Evolutionary conservation across 768 basidiomycete species (phyloP).

Genomic region (Asterophora parasitica): DNA sequence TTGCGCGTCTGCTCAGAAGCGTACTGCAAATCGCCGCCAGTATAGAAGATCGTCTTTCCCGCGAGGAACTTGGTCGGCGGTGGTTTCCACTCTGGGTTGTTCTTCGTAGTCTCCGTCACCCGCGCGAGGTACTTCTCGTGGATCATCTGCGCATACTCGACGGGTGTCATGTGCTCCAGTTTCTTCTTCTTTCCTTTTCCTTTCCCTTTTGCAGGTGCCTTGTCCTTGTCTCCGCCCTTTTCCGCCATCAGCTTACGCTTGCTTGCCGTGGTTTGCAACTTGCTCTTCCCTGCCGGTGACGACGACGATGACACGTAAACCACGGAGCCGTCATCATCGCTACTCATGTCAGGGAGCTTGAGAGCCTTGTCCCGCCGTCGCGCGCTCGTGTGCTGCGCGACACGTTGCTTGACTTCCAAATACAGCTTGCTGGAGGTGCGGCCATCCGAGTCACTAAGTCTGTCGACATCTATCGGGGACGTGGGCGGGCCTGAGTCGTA

Average conservation of each 20-base stretch:
- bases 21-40: conserved; percentile 51
- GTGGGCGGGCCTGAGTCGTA: conserved; percentile 18
- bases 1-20: conserved; percentile 48
- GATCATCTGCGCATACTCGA: conserved; percentile 50
- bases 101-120: conserved; percentile 13
- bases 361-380: conserved; percentile 27
- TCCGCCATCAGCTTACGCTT: neutral
- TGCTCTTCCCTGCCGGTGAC: conserved; percentile 11
- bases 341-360: conserved; percentile 14
- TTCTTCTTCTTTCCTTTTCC: conserved; percentile 35
- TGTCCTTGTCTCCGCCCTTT: conserved; percentile 12
- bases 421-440: conserved; percentile 24
- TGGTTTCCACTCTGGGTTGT: conserved; percentile 14
- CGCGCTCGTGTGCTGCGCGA: conserved; percentile 26
- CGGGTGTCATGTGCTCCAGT: conserved; percentile 38
- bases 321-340: conserved; percentile 23
- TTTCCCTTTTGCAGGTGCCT: conserved; percentile 2
- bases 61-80: conserved; percentile 33
- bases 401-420: conserved; percentile 29
- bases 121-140: conserved; percentile 38
- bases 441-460: neutral
- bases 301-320: conserved; percentile 30
- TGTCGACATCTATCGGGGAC: conserved; percentile 28
- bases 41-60: conserved; percentile 54
- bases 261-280: neutral